These are phyloP conservation scores for Marchantia paleacea DNA, from an alignment of 225 moss, liverwort and hornwort genomes.

Conservation along the genomic window DNA sequence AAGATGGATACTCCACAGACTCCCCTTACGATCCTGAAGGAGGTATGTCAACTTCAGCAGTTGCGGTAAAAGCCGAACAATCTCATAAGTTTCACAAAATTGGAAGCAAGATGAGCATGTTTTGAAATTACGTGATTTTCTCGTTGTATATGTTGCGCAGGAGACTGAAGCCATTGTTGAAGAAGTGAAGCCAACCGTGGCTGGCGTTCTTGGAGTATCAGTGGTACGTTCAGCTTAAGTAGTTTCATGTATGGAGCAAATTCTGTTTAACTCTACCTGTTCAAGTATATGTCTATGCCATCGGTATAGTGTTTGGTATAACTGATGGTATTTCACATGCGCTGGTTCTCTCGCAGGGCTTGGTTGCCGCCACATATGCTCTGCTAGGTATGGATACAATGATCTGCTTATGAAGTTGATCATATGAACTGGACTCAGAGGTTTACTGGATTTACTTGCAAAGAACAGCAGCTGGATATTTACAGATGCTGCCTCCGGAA, in stretches of 20 bases:
- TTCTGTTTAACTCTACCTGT: not conserved
- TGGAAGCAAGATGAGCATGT: not conserved
- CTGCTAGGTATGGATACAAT: slow-evolving; percentile 41
- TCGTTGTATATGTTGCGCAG: slow-evolving; percentile 24
- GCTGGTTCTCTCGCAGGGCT: slow-evolving; percentile 43
- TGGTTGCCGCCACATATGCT: slow-evolving; percentile 65
- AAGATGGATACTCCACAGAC: slow-evolving; percentile 51
- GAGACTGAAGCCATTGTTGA: slow-evolving; percentile 79
- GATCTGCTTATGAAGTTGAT: not conserved
- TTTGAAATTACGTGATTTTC: not conserved
- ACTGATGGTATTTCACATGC: not conserved
- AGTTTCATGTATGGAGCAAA: not conserved
- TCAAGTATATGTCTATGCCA: no score
- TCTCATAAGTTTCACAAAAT: not conserved
- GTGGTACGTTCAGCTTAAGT: slow-evolving; percentile 42
- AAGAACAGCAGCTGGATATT: no score
- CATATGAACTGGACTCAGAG: not conserved
- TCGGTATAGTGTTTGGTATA: not conserved
- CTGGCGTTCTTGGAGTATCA: slow-evolving; percentile 43
- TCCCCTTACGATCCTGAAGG: slow-evolving; percentile 65
- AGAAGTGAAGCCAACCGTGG: slow-evolving; percentile 67
- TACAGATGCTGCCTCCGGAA: no score
- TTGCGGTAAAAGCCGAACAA: not conserved
- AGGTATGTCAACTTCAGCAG: slow-evolving; percentile 39
- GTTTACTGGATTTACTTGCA: no score